These are phyloP conservation scores for Pestalotiopsis fici DNA, from an alignment of 2,329 filamentous ascomycete genomes.

Conservation along the genomic window DNA sequence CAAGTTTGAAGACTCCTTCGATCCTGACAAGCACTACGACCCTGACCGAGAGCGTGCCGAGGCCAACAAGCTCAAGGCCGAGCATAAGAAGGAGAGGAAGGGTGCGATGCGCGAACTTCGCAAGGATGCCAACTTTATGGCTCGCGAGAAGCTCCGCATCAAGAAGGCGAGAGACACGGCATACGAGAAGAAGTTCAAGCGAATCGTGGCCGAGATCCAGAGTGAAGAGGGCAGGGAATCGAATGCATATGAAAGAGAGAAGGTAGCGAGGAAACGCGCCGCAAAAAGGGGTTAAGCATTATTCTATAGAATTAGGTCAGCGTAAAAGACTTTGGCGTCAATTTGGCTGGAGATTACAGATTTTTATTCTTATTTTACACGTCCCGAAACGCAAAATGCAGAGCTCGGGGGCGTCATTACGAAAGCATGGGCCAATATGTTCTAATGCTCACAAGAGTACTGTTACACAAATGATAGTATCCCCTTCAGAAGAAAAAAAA, in stretches of 20 bases:
- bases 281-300: constrained; percentile 38
- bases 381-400: too few species aligned
- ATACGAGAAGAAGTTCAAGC: constrained; percentile 96
- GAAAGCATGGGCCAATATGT: too few species aligned
- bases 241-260: constrained; percentile 89
- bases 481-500: too few species aligned
- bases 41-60: constrained; percentile 89
- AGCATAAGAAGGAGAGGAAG: constrained; percentile 95
- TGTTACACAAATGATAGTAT: too few species aligned
- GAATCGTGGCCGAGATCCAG: constrained; percentile 92
- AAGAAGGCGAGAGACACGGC: constrained; percentile 93
- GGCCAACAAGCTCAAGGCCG: constrained; percentile 77
- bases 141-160: constrained; percentile 82
- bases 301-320: not conserved
- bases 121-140: constrained; percentile 94
- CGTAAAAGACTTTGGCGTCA: not conserved
- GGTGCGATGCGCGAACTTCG: constrained; percentile 90
- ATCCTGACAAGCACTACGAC: constrained; percentile 96
- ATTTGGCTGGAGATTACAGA: not conserved
- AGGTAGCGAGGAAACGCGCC: constrained; percentile 69
- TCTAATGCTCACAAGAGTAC: too few species aligned
- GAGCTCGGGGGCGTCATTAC: too few species aligned
- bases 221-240: constrained; percentile 84
- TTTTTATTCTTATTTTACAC: not conserved
- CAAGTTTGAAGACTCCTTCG: constrained; percentile 95